Conservation (phyloP, 495 filamentous ascomycete genomes). For the Lasiosphaeria miniovina region DNA sequence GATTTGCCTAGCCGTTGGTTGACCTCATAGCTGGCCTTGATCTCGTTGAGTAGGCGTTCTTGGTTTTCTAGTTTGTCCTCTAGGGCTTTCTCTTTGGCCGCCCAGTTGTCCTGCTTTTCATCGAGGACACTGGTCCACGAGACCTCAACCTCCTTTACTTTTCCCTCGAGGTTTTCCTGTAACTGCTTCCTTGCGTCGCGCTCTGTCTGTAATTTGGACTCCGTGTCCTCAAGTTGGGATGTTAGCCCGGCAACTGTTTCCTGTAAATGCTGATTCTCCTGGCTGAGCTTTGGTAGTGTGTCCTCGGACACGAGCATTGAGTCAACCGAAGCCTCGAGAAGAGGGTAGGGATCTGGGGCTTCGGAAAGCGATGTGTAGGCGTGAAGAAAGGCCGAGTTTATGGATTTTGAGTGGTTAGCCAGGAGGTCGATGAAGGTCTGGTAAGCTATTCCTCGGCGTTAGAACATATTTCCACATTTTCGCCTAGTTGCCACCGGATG, state of each 20-base stretch:
- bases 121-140: conserved; percentile 90
- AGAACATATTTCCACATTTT: conserved; percentile 1
- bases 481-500: background rate
- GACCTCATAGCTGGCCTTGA: conserved; percentile 97
- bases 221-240: conserved; percentile 85
- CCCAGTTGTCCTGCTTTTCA: conserved; percentile 96
- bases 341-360: conserved; percentile 92
- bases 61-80: conserved; percentile 94
- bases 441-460: conserved; percentile 63
- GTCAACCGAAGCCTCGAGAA: conserved; percentile 94
- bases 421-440: conserved; percentile 95
- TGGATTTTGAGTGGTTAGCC: conserved; percentile 89
- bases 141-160: conserved; percentile 79
- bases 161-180: conserved; percentile 71
- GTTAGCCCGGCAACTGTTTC: conserved; percentile 75
- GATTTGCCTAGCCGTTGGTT: conserved; percentile 79
- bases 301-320: conserved; percentile 88
- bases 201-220: conserved; percentile 71
- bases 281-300: conserved; percentile 78
- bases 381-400: conserved; percentile 86
- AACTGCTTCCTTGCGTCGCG: conserved; percentile 65
- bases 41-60: conserved; percentile 84
- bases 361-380: conserved; percentile 91
- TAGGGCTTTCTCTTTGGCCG: conserved; percentile 84
- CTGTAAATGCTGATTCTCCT: conserved; percentile 84